Percentiles rank a stretch among this genome's conserved stretches.
Conservation (phyloP, 2,329 filamentous ascomycete species). For the Cercospora sesami region DNA sequence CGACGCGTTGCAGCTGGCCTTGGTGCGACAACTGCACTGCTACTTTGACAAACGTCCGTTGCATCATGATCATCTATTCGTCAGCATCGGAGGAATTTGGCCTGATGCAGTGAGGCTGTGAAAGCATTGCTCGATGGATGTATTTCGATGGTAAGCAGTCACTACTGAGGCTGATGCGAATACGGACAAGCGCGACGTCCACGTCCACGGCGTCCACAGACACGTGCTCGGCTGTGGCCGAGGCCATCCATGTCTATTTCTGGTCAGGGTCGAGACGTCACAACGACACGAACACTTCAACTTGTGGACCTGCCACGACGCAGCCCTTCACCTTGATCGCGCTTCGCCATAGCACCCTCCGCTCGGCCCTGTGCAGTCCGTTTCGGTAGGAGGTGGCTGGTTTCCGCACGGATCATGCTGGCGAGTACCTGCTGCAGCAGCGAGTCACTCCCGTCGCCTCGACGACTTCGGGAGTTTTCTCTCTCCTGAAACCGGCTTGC, state of each 20-base stretch:
- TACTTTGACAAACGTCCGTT: neutral
- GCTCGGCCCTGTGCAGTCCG: neutral
- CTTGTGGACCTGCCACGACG: neutral
- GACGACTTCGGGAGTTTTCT: neutral
- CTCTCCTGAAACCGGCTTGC: neutral
- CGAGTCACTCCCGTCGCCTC: neutral
- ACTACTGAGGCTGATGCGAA: neutral
- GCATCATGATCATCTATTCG: neutral
- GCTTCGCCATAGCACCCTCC: neutral
- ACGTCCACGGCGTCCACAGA: neutral
- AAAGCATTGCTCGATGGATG: neutral
- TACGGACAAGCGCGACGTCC: neutral
- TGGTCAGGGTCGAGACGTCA: neutral
- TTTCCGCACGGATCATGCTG: neutral
- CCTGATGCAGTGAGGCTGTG: neutral
- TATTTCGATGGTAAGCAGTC: neutral
- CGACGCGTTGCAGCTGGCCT: conserved; percentile 2
- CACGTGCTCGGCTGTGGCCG: neutral
- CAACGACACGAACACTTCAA: neutral
- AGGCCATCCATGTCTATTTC: neutral
- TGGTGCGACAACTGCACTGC: neutral
- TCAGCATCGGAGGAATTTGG: neutral
- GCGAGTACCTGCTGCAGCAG: neutral
- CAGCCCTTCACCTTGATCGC: neutral
- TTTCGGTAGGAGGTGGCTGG: neutral